Evolutionary conservation across 2,329 filamentous ascomycete species (phyloP).

Genomic region (Monosporascus sp.): DNA sequence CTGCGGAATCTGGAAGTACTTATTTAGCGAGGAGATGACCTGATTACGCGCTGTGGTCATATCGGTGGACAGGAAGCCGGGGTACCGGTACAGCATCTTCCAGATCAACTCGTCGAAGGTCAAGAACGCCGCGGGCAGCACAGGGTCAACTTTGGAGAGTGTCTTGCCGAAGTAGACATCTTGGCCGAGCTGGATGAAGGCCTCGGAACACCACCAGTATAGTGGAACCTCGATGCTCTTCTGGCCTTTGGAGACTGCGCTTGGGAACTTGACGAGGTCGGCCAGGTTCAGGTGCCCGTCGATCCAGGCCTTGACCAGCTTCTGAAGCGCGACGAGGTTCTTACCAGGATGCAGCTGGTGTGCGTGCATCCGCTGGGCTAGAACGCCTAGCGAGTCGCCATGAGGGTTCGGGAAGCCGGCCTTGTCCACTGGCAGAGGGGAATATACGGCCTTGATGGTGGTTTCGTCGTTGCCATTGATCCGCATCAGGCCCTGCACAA

Average conservation of each 20-base stretch:
- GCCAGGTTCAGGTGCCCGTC: slow-evolving; percentile 7
- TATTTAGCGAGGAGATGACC: slow-evolving; percentile 6
- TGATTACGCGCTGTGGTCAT: slow-evolving; percentile 11
- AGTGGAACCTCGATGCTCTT: slow-evolving; percentile 8
- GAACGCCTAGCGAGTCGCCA: slow-evolving; percentile 10
- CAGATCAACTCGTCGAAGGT: slow-evolving; percentile 21
- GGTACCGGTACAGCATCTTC: slow-evolving; percentile 25
- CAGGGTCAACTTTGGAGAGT: slow-evolving; percentile 13
- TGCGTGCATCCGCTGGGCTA: slow-evolving; percentile 15
- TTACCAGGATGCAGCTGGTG: slow-evolving; percentile 18
- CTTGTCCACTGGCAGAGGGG: slow-evolving; percentile 13
- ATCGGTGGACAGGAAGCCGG: slow-evolving; percentile 11
- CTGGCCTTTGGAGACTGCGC: not conserved
- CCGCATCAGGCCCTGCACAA: slow-evolving; percentile 16
- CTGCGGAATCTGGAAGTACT: slow-evolving; percentile 12
- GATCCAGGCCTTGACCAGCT: slow-evolving; percentile 11
- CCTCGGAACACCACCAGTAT: slow-evolving; percentile 18
- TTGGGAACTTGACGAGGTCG: slow-evolving; percentile 3
- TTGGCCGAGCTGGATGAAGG: slow-evolving; percentile 12
- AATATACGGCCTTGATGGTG: slow-evolving; percentile 13
- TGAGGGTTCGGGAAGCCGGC: slow-evolving; percentile 19
- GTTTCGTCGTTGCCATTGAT: slow-evolving; percentile 12
- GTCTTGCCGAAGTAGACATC: slow-evolving; percentile 19
- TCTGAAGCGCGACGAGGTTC: slow-evolving; percentile 12
- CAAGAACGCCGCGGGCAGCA: slow-evolving; percentile 9